These are phyloP conservation scores for Psidium friedrichsthalianum DNA, from an alignment of 345 rosid species.

Conservation along the genomic window DNA sequence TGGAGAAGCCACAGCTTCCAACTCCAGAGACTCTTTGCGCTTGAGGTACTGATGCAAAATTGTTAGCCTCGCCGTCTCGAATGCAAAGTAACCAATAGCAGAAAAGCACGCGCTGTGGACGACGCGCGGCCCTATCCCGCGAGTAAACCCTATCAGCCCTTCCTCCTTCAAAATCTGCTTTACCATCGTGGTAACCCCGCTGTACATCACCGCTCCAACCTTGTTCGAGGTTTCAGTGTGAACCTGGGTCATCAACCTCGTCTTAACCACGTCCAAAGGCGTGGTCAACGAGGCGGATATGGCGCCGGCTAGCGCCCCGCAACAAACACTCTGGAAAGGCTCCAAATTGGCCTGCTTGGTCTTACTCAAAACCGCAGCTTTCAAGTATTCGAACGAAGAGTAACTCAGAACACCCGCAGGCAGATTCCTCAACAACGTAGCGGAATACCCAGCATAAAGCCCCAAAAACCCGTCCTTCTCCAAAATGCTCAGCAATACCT, in stretches of 20 bases:
- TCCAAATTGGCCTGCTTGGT: slow-evolving; percentile 51
- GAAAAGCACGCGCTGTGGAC: slow-evolving; percentile 93
- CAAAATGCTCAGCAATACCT: slow-evolving; percentile 54
- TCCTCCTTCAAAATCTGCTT: slow-evolving; percentile 82
- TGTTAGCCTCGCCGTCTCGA: slow-evolving; percentile 81
- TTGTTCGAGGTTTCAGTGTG: slow-evolving; percentile 31
- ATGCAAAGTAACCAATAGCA: slow-evolving; percentile 82
- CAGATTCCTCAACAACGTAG: slow-evolving; percentile 76
- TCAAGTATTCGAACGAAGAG: slow-evolving; percentile 81
- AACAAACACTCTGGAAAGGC: slow-evolving; percentile 77
- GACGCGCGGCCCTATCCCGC: slow-evolving; percentile 85
- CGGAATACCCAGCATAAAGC: slow-evolving; percentile 83
- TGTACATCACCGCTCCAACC: slow-evolving; percentile 49
- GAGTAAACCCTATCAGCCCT: slow-evolving; percentile 75
- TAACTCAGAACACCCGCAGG: slow-evolving; percentile 92
- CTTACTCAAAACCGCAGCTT: slow-evolving; percentile 62
- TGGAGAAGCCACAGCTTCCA: background rate
- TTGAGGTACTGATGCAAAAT: slow-evolving; percentile 65
- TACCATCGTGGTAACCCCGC: slow-evolving; percentile 51
- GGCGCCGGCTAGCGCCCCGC: slow-evolving; percentile 91
- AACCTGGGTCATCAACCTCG: slow-evolving; percentile 88
- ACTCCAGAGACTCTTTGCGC: slow-evolving; percentile 26
- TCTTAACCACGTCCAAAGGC: slow-evolving; percentile 86
- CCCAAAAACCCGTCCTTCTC: slow-evolving; percentile 88
- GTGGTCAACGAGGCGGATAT: slow-evolving; percentile 87